Base-by-base conservation (phyloP, 768 basidiomycete genomes). In the Leccinellum luteum region DNA sequence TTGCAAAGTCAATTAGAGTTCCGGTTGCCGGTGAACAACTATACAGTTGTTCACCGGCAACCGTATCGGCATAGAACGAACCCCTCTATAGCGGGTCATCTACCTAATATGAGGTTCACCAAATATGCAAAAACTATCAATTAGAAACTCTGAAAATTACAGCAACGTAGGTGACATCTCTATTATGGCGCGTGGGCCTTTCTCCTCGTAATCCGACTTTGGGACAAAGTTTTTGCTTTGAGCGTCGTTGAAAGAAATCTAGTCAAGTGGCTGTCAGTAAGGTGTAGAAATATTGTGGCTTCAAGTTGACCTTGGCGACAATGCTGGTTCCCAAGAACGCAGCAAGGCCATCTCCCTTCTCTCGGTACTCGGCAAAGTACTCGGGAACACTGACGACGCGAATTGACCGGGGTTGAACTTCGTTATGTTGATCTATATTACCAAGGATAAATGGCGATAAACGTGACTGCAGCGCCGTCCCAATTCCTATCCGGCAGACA, bases 281-380 rank as follows among this genome's bases (percentile, higher is more conserved):
- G 23, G 23, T 25, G 50, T 17, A 56, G 30, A 14, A 48, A 47
- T 44, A 17, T 43, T 27, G 14, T 30, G 34, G 47, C 13, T 60
- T 71, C 48, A 13, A 21, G 45, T 48, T 54, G 52, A 90, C 92
- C 79, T 94, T 94, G 6, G 90, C 92, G n/a, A 86, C 81, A 60
- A 94, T 92, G 63, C 87, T 87, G 17, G 85, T 79, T 1, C 92
- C 92, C 56, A 94, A 73, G 76, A 93, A 94, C 12, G 87, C 85
- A 4, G 90, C 87, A 38, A 87, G 76, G 2, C 87, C 87, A 53
- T 92, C 90, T 2, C 92, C 92, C 45, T 85, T 90, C 51, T 93
- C 90, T 56, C 91, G 79, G 66, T 90, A 97, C 69, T 95, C 92
- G 8, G 89, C 87, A 69, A 93, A 97, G 71, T 94, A 95, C 31